phyloP scores from a whole-genome alignment of 257 asterid species.

The Fraxinus quadrangulata region DNA sequence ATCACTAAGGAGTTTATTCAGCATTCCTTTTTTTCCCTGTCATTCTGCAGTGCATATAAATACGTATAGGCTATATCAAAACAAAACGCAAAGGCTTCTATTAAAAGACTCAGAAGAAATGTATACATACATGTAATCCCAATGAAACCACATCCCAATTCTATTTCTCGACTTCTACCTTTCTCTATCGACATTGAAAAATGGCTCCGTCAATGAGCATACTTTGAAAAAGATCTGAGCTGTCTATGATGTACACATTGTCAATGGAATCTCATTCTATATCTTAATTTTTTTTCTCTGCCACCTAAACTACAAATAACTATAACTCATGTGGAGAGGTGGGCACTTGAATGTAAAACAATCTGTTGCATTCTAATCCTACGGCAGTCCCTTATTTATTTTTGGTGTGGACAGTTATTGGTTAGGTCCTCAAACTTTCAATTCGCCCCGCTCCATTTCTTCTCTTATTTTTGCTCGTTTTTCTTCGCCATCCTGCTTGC shows the following conservation, averaged over 20 bases:
- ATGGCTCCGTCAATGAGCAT: slow-evolving; percentile 51
- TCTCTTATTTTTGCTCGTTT: slow-evolving; percentile 26
- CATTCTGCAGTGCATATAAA: neutral
- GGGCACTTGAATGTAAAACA: slow-evolving; percentile 38
- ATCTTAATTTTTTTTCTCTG: slow-evolving; percentile 14
- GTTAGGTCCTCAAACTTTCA: slow-evolving; percentile 29
- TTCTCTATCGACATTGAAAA: slow-evolving; percentile 27
- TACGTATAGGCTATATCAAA: neutral
- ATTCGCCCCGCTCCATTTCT: slow-evolving; percentile 26
- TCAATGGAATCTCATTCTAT: slow-evolving; percentile 17
- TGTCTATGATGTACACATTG: slow-evolving; percentile 23
- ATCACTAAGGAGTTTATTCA: neutral
- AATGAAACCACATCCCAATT: slow-evolving; percentile 12
- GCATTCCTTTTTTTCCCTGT: neutral
- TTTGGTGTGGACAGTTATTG: slow-evolving; percentile 28
- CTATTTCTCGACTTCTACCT: slow-evolving; percentile 28
- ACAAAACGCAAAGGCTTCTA: neutral
- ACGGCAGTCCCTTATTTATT: slow-evolving; percentile 31
- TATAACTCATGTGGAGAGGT: slow-evolving; percentile 30
- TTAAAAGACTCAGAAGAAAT: neutral
- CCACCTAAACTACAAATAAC: slow-evolving; percentile 37
- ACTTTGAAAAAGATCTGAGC: slow-evolving; percentile 28
- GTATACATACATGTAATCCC: slow-evolving; percentile 1
- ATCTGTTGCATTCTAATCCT: slow-evolving; percentile 34
- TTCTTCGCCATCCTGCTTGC: slow-evolving; percentile 35